These are phyloP conservation scores for Paratinospora sagittata DNA, from an alignment of 164 flowering plant genomes.

Conservation along the genomic window DNA sequence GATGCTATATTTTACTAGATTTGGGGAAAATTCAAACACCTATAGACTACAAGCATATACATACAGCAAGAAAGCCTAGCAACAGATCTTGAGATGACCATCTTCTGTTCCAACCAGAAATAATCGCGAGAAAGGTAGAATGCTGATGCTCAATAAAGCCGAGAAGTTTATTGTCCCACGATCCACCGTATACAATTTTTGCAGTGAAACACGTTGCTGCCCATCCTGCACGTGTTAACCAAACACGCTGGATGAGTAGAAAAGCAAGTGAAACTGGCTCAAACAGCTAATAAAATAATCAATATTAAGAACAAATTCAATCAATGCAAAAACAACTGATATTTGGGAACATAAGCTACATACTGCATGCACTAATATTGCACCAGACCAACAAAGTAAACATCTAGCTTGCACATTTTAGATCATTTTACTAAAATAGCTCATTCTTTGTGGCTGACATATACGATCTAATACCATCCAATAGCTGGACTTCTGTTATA, in stretches of 20 bases:
- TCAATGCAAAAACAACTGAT: background rate
- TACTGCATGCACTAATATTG: background rate
- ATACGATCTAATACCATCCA: too few species aligned
- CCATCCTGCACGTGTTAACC: slow-evolving; percentile 42
- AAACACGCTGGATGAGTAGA: slow-evolving; percentile 2
- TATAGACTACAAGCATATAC: background rate
- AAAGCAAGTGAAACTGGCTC: background rate
- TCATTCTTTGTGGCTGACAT: background rate
- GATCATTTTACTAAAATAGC: background rate
- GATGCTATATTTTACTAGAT: background rate
- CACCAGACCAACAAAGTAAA: background rate
- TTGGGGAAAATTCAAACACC: background rate
- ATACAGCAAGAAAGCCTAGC: slow-evolving; percentile 25
- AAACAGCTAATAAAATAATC: background rate
- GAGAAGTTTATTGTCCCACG: slow-evolving; percentile 60
- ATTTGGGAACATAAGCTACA: background rate
- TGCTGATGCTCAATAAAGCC: slow-evolving; percentile 60
- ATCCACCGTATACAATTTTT: slow-evolving; percentile 58
- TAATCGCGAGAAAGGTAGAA: slow-evolving; percentile 79
- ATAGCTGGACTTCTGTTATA: too few species aligned
- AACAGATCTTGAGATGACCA: slow-evolving; percentile 78
- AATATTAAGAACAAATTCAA: background rate
- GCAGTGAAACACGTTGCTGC: slow-evolving; percentile 46
- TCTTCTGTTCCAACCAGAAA: slow-evolving; percentile 94
- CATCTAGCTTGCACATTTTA: background rate